Base-by-base conservation (phyloP, 768 basidiomycete species). In the Lepiota venenata region DNA sequence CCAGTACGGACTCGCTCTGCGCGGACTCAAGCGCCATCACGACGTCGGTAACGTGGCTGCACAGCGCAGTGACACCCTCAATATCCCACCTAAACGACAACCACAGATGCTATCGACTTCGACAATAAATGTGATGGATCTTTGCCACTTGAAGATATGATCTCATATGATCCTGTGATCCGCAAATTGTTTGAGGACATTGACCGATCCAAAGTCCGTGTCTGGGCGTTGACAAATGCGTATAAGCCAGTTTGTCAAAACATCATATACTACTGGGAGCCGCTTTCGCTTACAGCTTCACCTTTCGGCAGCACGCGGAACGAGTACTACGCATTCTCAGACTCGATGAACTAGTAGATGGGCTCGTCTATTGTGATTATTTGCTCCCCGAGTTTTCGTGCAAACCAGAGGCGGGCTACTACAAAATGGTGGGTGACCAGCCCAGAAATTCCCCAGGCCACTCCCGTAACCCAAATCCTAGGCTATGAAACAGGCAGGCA, bases 221-320 rank as follows among this genome's bases (percentile, higher is more conserved):
- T 93, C 4, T 93, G 91, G 91, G 90, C 81, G 2, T 69, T 93
- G 40, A 94, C 92, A 3, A 94, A 94, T 63, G 92, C 92, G 10
- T 93, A 92, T 66, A 75, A 76, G 52, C 74, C 80, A 20, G 91
- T 91, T 67, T 42, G 76, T 69, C 35, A 42, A 3, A 1, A 20
- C 1, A n/a, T 14, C 21, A 9, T 9, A 11, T 14, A 2, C 5
- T 16, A 44, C 25, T 2, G 8, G 37, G 20, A 42, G 11, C 40
- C 32, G 20, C 16, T 9, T 15, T 12, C 37, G 32, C n/a, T 21
- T 7, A 32, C 5, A 25, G 5, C 5, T 5, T 25, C 5, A 2
- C 21, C 40, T 51, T 45, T 61, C 59, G 39, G 59, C 60, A 94
- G 91, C 92, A 94, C 66, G 92, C 92, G 11, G 72, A 80, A 61